Evolutionary conservation across 495 filamentous ascomycete species (phyloP).

Genomic region (Aspergillus nidulans): DNA sequence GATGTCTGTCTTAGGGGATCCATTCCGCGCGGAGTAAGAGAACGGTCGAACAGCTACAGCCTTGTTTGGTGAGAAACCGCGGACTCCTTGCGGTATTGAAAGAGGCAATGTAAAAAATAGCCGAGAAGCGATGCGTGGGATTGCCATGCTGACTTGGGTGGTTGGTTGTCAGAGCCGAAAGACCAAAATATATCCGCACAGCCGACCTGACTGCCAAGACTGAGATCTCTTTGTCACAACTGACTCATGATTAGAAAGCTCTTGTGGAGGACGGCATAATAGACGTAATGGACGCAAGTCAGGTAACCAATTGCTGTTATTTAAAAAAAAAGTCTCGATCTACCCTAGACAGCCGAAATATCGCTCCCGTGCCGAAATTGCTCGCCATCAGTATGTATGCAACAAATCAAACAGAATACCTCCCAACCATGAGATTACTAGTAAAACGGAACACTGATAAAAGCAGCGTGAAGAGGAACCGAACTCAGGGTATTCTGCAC

Average conservation of each 20-base stretch:
- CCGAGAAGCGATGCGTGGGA: too few species aligned
- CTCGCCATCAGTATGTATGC: neutral
- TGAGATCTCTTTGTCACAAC: neutral
- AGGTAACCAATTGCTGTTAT: neutral
- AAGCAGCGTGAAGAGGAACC: neutral
- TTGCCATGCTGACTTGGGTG: neutral
- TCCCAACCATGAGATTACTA: neutral
- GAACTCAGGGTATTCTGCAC: neutral
- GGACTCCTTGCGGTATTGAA: neutral
- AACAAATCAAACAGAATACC: neutral
- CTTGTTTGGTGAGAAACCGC: neutral
- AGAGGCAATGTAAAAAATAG: too few species aligned
- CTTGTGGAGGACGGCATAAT: neutral
- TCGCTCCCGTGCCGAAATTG: neutral
- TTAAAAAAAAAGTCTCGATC: neutral
- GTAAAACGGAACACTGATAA: neutral
- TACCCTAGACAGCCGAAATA: neutral
- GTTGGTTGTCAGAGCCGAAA: neutral
- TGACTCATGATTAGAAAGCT: neutral
- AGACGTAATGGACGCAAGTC: neutral
- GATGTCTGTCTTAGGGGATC: slow-evolving; percentile 24
- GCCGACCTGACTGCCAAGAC: neutral
- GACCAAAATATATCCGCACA: neutral
- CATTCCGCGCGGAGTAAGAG: slow-evolving; percentile 49
- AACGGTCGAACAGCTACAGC: slow-evolving; percentile 35